phyloP scores from a whole-genome alignment of 1,284 basidiomycete genomes.

The Salmacisia buchloeana region DNA sequence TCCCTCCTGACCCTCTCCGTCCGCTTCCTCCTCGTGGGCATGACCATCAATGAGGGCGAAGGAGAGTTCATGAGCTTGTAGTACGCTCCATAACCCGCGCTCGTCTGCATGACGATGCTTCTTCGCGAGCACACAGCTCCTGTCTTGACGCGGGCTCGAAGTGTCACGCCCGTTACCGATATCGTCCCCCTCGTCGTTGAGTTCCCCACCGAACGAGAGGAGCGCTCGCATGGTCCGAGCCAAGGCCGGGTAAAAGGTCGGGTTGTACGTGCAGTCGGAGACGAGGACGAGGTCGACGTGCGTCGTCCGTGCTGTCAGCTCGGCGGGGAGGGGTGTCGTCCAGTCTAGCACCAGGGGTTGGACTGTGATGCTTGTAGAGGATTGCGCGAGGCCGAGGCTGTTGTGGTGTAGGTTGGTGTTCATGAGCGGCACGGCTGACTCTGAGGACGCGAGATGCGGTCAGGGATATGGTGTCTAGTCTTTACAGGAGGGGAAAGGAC shows the following conservation, averaged over 20 bases:
- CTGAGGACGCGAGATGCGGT: not conserved
- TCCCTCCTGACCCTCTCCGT: not conserved
- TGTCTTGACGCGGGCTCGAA: not conserved
- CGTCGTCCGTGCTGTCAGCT: not conserved
- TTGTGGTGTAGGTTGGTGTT: slow-evolving; percentile 4
- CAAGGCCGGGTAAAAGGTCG: slow-evolving; percentile 9
- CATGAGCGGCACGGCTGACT: slow-evolving; percentile 10
- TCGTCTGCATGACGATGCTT: slow-evolving; percentile 19
- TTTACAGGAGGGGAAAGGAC: not conserved
- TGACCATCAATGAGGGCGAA: not conserved
- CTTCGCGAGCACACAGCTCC: slow-evolving; percentile 11
- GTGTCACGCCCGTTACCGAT: not conserved
- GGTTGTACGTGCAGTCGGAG: slow-evolving; percentile 21
- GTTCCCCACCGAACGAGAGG: too few relatives aligned
- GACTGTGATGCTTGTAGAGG: not conserved
- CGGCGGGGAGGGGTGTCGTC: not conserved
- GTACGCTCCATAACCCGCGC: slow-evolving; percentile 5
- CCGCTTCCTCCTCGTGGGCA: not conserved
- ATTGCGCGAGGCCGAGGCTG: too few relatives aligned
- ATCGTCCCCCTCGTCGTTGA: too few relatives aligned
- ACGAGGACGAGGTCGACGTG: slow-evolving; percentile 12
- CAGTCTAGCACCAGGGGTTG: slow-evolving; percentile 2
- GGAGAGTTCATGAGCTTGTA: not conserved
- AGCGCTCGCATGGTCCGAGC: not conserved
- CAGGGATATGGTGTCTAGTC: not conserved